Conservation (phyloP, 2,329 filamentous ascomycete genomes). For the Clathrospora elynae region DNA sequence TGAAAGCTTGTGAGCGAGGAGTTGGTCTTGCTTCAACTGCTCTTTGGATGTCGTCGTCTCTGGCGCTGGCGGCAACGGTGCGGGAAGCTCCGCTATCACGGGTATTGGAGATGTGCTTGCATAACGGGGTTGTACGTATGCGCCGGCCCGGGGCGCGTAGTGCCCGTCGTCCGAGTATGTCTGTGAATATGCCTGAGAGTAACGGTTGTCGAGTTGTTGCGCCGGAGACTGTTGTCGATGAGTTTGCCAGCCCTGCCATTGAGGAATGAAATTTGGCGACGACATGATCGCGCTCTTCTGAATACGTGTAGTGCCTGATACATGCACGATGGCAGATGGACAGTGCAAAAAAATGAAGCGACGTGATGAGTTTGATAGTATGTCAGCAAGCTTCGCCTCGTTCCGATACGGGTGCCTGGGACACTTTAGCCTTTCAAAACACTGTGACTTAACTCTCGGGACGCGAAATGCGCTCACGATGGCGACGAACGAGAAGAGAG, state of each 20-base stretch:
- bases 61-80: constrained; percentile 33
- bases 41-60: constrained; percentile 33
- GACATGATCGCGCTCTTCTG: constrained; percentile 9
- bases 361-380: too few relatives aligned
- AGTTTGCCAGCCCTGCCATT: constrained; percentile 13
- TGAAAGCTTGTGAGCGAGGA: constrained; percentile 36
- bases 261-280: constrained; percentile 2
- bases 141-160: constrained; percentile 5
- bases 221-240: constrained; percentile 15
- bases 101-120: constrained; percentile 11
- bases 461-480: too few relatives aligned
- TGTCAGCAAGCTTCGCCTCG: too few relatives aligned
- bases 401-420: too few relatives aligned
- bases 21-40: constrained; percentile 40
- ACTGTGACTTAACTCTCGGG: too few relatives aligned
- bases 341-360: too few relatives aligned
- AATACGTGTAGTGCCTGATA: too few relatives aligned
- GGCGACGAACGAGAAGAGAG: too few relatives aligned
- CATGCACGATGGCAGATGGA: too few relatives aligned
- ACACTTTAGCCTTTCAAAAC: too few relatives aligned
- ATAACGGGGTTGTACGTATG: constrained; percentile 32
- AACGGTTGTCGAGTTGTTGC: constrained; percentile 12
- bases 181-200: constrained; percentile 14
- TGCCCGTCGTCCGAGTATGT: constrained; percentile 7
- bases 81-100: constrained; percentile 37